Base-by-base conservation (phyloP, 192 early-diverging fungal genomes). In the Coemansia sp. region DNA sequence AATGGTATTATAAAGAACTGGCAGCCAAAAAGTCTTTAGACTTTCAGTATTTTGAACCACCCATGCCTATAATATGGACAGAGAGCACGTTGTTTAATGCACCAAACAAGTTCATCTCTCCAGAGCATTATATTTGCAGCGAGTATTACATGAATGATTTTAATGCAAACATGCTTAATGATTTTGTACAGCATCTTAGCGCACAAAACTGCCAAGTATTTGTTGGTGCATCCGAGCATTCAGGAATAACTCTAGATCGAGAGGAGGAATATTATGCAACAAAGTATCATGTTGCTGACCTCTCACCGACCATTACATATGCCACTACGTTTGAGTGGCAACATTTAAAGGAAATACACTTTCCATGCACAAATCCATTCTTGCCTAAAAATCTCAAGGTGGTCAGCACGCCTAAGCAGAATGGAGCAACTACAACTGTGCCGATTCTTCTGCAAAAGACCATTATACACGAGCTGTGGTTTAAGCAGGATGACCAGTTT, bases 401-500 rank as follows among this genome's bases (percentile, higher is more conserved):
- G 14, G 52, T 54, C 12, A 14, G 52, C 24, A 32, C 25, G 0
- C 24, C 21, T 54, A 27, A 54, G 10, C 21, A 23, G 14, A 24
- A 54, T 23, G 25, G 25, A 23, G 2, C 5, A 12, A 54, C 22
- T 21, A 66, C 60, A 15, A 52, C 35, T 11, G 53, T 65, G 22
- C 41, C 41, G 2, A n/a, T 4, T 45, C 1, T 45, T 15, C 45
- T 74, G 19, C 47, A 51, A 21, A 50, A 38, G 45, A 62, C 22
- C 0, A 61, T 71, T 15, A 41, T n/a, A 14, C 17, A 57, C 17
- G 85, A 93, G 10, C 59, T 94, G 62, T 98, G 96, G 96, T 86
- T 92, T 62, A 94, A 94, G 65, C 88, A 90, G 59, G 96, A 98
- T 70, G 89, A 94, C 64, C 90, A 81, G 1, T 98, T 93, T 60